Base-by-base conservation (phyloP, 2,329 filamentous ascomycete genomes). In the Xylariomycetidae sp. region DNA sequence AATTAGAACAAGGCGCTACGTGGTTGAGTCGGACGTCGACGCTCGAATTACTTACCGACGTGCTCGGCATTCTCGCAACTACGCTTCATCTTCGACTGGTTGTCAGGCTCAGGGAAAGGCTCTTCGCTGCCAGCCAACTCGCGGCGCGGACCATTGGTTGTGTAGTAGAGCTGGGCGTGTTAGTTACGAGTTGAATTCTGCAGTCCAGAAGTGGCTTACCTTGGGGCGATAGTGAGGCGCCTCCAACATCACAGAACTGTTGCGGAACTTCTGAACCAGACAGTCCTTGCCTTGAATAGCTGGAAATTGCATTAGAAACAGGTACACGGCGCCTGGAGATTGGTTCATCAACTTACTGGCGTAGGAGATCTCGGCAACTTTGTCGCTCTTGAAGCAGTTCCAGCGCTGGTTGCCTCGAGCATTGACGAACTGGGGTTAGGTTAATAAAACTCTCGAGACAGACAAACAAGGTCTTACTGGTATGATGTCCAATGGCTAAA, bases 181-280 rank as follows among this genome's bases (percentile, higher is more conserved):
- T 14, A 55, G 47, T 19, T 18, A 29, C 26, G 12, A 29, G 9
- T 10, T 14, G 29, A 17, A 12, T 6, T 10, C 1, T 31, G 13
- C 8, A 7, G 13, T 48, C 20, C 30, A 2, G 18, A 5, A 13
- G 5, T 6, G 5, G 39, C 55, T 46, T 58, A 88, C 83, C 70
- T 93, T 93, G 1, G 92, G 92, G 1, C 87, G 80, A 50, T 87
- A 94, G 32, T 82, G 79, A 1, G 77, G 69, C 9, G 79, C 75
- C 60, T 96, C 89, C 1, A 90, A 69, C 87, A 96, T 95, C 19
- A 98, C 88, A 0, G 87, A 90, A 24, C 87, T 95, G 64, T 98
- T 98, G 22, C 92, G 81, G 54, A 98, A 98, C 56, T 96, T 95
- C 57, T 93, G 85, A 6, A 95, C 77, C 0, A 96, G 70, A 43